Evolutionary conservation across 495 filamentous ascomycete genomes (phyloP).

Genomic region (Apiosordaria backusii): DNA sequence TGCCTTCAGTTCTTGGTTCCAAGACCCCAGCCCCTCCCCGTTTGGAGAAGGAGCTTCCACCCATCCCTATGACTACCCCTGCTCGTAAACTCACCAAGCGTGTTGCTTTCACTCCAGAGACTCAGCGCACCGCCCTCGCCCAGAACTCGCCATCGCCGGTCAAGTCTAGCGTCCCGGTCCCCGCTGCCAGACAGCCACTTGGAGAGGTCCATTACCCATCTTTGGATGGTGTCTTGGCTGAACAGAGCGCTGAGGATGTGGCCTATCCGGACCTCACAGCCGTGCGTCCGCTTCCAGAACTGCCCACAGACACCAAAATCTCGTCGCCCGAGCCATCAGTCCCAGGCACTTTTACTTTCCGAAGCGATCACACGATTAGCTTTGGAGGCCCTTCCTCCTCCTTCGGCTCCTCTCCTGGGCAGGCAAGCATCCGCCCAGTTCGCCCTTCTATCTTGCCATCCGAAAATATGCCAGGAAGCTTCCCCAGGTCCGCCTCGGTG

Average conservation of each 20-base stretch:
- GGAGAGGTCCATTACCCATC: conserved; percentile 36
- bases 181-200: conserved; percentile 29
- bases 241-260: conserved; percentile 27
- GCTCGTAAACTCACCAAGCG: conserved; percentile 42
- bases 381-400: conserved; percentile 44
- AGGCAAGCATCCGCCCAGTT: conserved; percentile 55
- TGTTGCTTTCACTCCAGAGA: conserved; percentile 48
- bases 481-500: conserved; percentile 29
- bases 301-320: conserved; percentile 26
- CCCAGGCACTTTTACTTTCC: conserved; percentile 59
- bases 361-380: conserved; percentile 54
- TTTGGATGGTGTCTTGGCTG: conserved; percentile 31
- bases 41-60: conserved; percentile 43
- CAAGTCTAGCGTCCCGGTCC: conserved; percentile 42
- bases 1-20: conserved; percentile 32
- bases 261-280: conserved; percentile 47
- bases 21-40: conserved; percentile 43
- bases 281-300: conserved; percentile 31
- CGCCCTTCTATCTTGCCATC: conserved; percentile 48
- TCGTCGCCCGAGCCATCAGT: conserved; percentile 32
- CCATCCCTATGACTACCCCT: conserved; percentile 48
- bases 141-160: conserved; percentile 49
- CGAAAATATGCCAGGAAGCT: conserved; percentile 48
- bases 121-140: conserved; percentile 32
- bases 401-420: conserved; percentile 49